Evolutionary conservation across 495 filamentous ascomycete genomes (phyloP).

Genomic region (Podospora fimiseda): DNA sequence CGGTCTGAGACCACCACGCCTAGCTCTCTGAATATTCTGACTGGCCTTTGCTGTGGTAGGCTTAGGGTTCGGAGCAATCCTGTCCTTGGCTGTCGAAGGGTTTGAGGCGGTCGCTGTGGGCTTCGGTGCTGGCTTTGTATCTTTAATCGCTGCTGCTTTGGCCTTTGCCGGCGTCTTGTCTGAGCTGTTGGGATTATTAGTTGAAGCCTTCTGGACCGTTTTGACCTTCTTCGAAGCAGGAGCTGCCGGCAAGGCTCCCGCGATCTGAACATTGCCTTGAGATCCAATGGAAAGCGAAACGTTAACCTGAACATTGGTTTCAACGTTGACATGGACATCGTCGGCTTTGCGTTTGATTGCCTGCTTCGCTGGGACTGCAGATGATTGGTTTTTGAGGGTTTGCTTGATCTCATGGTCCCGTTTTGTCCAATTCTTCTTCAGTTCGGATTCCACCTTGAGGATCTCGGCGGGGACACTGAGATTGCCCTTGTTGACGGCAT

Average conservation of each 20-base stretch:
- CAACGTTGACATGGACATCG: too few relatives aligned
- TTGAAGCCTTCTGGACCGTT: slow-evolving; percentile 3
- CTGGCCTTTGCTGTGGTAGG: not conserved
- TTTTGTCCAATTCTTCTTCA: slow-evolving; percentile 48
- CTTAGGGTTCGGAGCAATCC: not conserved
- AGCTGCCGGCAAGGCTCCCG: not conserved
- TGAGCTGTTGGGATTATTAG: not conserved
- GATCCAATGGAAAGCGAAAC: too few relatives aligned
- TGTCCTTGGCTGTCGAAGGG: not conserved
- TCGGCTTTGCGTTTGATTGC: slow-evolving; percentile 31
- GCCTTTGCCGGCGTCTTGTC: not conserved
- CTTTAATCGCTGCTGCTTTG: not conserved
- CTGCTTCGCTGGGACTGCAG: not conserved
- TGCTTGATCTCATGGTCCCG: slow-evolving; percentile 42
- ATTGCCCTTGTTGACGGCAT: slow-evolving; percentile 40
- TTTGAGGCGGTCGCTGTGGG: not conserved
- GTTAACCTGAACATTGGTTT: too few relatives aligned
- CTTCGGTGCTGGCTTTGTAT: slow-evolving; percentile 3
- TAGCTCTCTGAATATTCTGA: too few relatives aligned
- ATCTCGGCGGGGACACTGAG: slow-evolving; percentile 41
- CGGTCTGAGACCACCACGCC: too few relatives aligned
- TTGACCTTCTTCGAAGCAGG: slow-evolving; percentile 16
- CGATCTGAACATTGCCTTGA: slow-evolving; percentile 9
- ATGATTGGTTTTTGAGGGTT: slow-evolving; percentile 18
- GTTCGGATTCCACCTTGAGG: slow-evolving; percentile 39